Evolutionary conservation across 441 rosid genomes (phyloP).

Genomic region (Francoa sonchifolia): DNA sequence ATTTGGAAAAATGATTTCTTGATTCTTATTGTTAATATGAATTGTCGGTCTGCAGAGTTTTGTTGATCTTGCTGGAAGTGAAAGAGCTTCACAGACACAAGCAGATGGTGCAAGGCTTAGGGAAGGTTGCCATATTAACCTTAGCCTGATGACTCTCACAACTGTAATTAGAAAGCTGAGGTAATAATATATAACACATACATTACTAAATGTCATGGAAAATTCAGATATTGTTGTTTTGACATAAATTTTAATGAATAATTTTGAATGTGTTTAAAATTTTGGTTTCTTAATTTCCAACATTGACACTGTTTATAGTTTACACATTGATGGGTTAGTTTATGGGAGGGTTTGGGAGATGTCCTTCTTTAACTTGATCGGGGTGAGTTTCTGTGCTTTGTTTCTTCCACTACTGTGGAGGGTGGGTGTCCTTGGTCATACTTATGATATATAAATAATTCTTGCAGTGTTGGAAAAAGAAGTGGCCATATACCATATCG

Average conservation of each 20-base stretch:
- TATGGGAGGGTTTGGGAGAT: not conserved
- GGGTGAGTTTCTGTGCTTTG: too few relatives aligned
- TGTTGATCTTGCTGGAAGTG: slow-evolving; percentile 99
- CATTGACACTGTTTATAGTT: too few relatives aligned
- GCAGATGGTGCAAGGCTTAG: slow-evolving; percentile 91
- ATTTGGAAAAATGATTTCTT: not conserved
- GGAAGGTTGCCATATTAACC: slow-evolving; percentile 98
- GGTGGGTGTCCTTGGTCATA: not conserved
- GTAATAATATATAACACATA: slow-evolving; percentile 19
- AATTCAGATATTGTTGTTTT: not conserved
- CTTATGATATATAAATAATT: not conserved
- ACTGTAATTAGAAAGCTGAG: slow-evolving; percentile 96
- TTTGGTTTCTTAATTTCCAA: not conserved
- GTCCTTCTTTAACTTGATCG: too few relatives aligned
- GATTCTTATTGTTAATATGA: slow-evolving; percentile 8
- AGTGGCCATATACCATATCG: slow-evolving; percentile 91
- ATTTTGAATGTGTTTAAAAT: not conserved
- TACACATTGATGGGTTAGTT: too few relatives aligned
- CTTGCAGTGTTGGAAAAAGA: slow-evolving; percentile 73
- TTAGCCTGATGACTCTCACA: slow-evolving; percentile 95
- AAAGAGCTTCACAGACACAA: slow-evolving; percentile 92
- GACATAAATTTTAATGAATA: too few relatives aligned
- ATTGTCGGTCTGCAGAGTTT: slow-evolving; percentile 66
- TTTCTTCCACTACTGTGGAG: not conserved
- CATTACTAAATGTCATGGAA: not conserved